A percentile compares a stretch with the other conserved stretches of the same genome.
These are phyloP conservation scores for Populus hybrid DNA, from an alignment of 441 rosid species.

Conservation along the genomic window DNA sequence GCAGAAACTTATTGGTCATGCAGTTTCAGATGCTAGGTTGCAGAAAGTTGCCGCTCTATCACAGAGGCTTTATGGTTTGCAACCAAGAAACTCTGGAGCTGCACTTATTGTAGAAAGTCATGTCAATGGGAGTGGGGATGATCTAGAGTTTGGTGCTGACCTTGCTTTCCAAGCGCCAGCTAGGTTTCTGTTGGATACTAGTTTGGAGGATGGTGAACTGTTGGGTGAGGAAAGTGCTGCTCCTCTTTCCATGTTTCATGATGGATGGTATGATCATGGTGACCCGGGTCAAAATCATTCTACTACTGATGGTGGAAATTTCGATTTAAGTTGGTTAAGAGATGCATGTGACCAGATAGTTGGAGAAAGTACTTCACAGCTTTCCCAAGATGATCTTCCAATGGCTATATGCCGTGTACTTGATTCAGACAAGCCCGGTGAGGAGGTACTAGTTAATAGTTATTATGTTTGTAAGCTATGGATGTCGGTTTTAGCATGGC, in stretches of 20 bases:
- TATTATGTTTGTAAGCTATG: slow-evolving; percentile 15
- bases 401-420: slow-evolving; percentile 91
- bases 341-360: slow-evolving; percentile 69
- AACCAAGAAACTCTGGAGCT: slow-evolving; percentile 41
- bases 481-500: slow-evolving; percentile 9
- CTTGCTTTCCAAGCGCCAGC: slow-evolving; percentile 70
- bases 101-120: slow-evolving; percentile 31
- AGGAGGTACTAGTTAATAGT: slow-evolving; percentile 63
- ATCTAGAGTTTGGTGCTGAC: slow-evolving; percentile 76
- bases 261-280: slow-evolving; percentile 48
- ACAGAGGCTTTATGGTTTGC: slow-evolving; percentile 53
- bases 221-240: slow-evolving; percentile 38
- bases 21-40: slow-evolving; percentile 43
- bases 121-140: slow-evolving; percentile 36
- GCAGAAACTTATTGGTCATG: slow-evolving; percentile 71
- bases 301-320: slow-evolving; percentile 38
- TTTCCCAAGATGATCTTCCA: slow-evolving; percentile 86
- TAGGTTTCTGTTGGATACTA: slow-evolving; percentile 70
- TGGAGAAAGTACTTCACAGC: slow-evolving; percentile 62
- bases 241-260: slow-evolving; percentile 36
- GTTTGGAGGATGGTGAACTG: slow-evolving; percentile 50
- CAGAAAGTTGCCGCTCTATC: slow-evolving; percentile 58
- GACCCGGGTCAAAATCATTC: slow-evolving; percentile 30
- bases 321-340: slow-evolving; percentile 83
- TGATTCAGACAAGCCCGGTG: slow-evolving; percentile 87